Base-by-base conservation (phyloP, 768 basidiomycete species). In the Suillus weaverae region DNA sequence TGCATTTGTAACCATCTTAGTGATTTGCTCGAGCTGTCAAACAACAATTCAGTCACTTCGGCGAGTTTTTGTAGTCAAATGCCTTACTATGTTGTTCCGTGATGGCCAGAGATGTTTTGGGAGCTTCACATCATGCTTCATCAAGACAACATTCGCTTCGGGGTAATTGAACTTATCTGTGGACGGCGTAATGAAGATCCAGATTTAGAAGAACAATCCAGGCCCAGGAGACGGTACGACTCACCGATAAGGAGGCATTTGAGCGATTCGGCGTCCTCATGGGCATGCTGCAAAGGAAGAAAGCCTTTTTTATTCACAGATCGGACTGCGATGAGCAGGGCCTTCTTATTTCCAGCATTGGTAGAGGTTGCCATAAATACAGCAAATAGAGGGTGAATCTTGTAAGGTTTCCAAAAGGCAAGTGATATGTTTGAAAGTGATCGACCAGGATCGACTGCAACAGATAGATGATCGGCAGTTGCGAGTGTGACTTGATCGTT, bases 1-100 rank as follows among this genome's bases (percentile, higher is more conserved):
- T 10, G 81, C 82, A 41, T 73, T 83, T 36, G 72, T 66, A 0
- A 86, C 83, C 8, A 88, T 74, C 2, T 76, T 75, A 0, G 74
- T 65, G 60, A 86, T 82, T 41, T 82, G 81, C 10, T 67, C 69
- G 26, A 79, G 69, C 85, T 86, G 54, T 13, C 55, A 16, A 39
- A 57, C 7, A 59, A 30, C n/a, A 4, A 9, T 51, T 11, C 33
- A 48, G 13, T 53, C 7, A n/a, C 33, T 39, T 18, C 14, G 32
- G 64, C 50, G 18, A 16, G 26, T 32, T 11, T 38, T n/a, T 5
- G 20, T 35, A 16, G 36, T 20, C 3, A 16, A 32, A 18, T 43
- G 66, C 20, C 81, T 65, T 62, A 85, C 85, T 61, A 86, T 82
- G 56, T 83, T 84, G 1, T 46, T 70, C 50, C 72, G 71, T 0